phyloP scores from a whole-genome alignment of 139 green algal genomes.

The Coelastrella sp. region DNA sequence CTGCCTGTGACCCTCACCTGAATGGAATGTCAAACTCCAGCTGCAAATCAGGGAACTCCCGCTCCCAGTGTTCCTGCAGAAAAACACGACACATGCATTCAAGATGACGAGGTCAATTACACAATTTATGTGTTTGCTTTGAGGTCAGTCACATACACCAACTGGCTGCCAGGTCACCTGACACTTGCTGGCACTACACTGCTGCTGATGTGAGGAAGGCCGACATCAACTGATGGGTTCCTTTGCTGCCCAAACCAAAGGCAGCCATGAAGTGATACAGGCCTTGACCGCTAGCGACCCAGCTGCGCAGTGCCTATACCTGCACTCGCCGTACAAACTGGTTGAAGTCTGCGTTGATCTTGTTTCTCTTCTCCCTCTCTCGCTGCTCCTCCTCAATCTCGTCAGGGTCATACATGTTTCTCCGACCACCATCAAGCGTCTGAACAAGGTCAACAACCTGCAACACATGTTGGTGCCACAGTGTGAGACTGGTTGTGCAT shows the following conservation, averaged over 20 bases:
- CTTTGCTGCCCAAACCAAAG: too few species aligned
- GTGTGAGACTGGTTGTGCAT: neutral
- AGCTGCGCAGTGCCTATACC: conserved; percentile 39
- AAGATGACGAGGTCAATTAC: neutral
- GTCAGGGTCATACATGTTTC: conserved; percentile 95
- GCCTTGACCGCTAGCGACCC: too few species aligned
- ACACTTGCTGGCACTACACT: too few species aligned
- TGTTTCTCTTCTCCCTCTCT: conserved; percentile 93
- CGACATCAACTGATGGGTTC: too few species aligned
- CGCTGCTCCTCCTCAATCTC: conserved; percentile 99
- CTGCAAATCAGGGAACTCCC: conserved; percentile 75
- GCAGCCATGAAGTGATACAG: too few species aligned
- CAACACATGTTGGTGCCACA: neutral
- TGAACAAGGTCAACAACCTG: conserved; percentile 95
- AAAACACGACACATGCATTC: neutral
- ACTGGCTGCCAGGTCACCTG: too few species aligned
- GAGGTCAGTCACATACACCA: neutral
- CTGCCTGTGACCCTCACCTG: conserved; percentile 35
- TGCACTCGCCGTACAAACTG: conserved; percentile 71
- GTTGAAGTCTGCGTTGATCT: conserved; percentile 90
- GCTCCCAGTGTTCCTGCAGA: conserved; percentile 82
- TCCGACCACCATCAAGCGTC: conserved; percentile 90
- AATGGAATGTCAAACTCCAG: conserved; percentile 99
- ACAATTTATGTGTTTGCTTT: neutral
- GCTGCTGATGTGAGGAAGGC: too few species aligned